These are phyloP conservation scores for Clonostachys rosea DNA, from an alignment of 2,329 filamentous ascomycete species.

Conservation along the genomic window DNA sequence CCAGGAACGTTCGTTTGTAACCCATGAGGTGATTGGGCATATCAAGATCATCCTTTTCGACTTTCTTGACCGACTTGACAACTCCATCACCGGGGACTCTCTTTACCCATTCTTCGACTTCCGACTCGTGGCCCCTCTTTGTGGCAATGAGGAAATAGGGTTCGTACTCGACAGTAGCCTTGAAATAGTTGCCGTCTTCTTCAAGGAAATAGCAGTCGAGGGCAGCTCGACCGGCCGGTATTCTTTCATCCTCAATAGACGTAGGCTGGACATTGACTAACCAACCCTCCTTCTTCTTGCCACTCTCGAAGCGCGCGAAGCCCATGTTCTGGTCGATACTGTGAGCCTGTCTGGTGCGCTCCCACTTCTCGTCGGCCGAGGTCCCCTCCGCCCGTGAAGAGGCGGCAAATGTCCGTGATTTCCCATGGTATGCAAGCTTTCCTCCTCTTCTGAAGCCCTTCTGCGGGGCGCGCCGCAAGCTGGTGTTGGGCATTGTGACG, in stretches of 20 bases:
- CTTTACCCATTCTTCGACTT: slow-evolving; percentile 95
- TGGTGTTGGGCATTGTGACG: slow-evolving; percentile 53
- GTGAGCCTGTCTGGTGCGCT: slow-evolving; percentile 78
- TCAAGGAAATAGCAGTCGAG: slow-evolving; percentile 98
- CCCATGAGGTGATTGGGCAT: slow-evolving; percentile 96
- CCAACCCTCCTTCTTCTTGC: slow-evolving; percentile 80
- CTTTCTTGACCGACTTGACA: slow-evolving; percentile 69
- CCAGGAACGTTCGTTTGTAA: slow-evolving; percentile 82
- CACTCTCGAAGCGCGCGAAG: slow-evolving; percentile 86
- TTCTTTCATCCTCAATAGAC: slow-evolving; percentile 77
- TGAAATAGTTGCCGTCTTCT: slow-evolving; percentile 80
- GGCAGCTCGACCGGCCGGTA: slow-evolving; percentile 79
- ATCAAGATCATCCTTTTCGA: slow-evolving; percentile 89
- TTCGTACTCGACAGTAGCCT: slow-evolving; percentile 93
- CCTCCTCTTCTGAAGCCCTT: slow-evolving; percentile 66
- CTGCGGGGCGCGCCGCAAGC: slow-evolving; percentile 49
- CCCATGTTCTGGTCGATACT: slow-evolving; percentile 94
- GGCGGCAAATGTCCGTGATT: slow-evolving; percentile 73
- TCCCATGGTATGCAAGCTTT: slow-evolving; percentile 67
- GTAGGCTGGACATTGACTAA: slow-evolving; percentile 94
- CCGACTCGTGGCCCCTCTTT: slow-evolving; percentile 80
- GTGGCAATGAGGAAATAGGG: slow-evolving; percentile 94
- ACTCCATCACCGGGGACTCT: slow-evolving; percentile 72
- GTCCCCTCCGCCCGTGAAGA: slow-evolving; percentile 78
- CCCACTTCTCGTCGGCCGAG: slow-evolving; percentile 87